phyloP scores from a whole-genome alignment of 805 yeast genomes.

The Metschnikowia kofuensis region DNA sequence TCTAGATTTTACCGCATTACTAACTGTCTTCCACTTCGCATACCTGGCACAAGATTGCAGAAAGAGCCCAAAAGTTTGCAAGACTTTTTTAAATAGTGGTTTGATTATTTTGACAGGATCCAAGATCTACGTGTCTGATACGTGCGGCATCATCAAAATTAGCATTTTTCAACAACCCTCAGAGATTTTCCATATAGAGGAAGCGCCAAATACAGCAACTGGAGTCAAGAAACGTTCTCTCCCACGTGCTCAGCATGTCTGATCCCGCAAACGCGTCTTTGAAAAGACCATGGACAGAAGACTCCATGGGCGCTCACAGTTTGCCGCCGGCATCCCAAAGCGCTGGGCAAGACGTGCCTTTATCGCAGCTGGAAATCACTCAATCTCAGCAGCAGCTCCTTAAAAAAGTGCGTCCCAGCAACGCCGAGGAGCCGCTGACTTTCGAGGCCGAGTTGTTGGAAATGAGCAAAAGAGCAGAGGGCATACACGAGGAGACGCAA shows the following conservation, averaged over 20 bases:
- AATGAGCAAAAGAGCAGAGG: slow-evolving; percentile 19
- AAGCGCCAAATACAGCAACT: background rate
- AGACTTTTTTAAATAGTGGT: no score
- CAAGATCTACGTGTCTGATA: background rate
- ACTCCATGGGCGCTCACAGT: slow-evolving; percentile 27
- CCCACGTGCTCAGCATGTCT: background rate
- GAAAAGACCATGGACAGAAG: slow-evolving; percentile 14
- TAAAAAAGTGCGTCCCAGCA: slow-evolving; percentile 35
- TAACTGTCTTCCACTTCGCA: background rate
- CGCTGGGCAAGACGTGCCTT: slow-evolving; percentile 5
- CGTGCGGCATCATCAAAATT: background rate
- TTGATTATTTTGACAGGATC: no score
- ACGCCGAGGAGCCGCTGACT: slow-evolving; percentile 35
- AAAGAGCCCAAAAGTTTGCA: background rate
- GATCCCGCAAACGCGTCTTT: slow-evolving; percentile 1
- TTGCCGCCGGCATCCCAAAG: slow-evolving; percentile 30
- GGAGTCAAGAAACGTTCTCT: background rate
- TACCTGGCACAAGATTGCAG: background rate
- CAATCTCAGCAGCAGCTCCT: slow-evolving; percentile 31
- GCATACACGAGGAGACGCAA: slow-evolving; percentile 35
- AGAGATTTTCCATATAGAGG: background rate
- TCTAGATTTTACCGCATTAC: background rate
- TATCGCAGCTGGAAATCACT: slow-evolving; percentile 23
- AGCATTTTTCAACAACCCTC: no score
- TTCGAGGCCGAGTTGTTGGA: slow-evolving; percentile 18